phyloP scores from a whole-genome alignment of 495 filamentous ascomycete genomes.

The Penicillium macrosclerotiorum region DNA sequence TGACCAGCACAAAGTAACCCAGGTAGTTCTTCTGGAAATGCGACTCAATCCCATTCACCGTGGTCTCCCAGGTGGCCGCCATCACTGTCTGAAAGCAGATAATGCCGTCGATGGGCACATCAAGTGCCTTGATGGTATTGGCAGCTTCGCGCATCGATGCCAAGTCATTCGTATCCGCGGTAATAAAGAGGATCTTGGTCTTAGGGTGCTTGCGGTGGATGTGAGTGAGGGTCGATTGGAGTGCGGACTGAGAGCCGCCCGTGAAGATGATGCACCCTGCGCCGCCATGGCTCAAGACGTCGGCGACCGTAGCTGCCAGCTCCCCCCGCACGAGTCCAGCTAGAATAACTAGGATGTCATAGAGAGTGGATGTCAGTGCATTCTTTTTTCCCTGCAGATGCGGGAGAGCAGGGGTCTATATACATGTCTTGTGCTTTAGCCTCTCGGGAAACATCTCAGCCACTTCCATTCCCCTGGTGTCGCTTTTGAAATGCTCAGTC shows the following conservation, averaged over 20 bases:
- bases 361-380: no score
- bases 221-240: constrained; percentile 38
- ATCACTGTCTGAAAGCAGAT: constrained; percentile 18
- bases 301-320: constrained; percentile 16
- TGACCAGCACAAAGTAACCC: constrained; percentile 21
- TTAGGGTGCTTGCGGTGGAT: constrained; percentile 25
- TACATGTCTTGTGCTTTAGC: constrained; percentile 41
- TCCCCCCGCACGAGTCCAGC: constrained; percentile 13
- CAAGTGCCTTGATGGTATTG: constrained; percentile 10
- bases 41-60: constrained; percentile 19
- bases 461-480: constrained; percentile 33
- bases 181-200: constrained; percentile 21
- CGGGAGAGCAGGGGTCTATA: neutral
- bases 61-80: constrained; percentile 18
- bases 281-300: constrained; percentile 27
- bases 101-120: constrained; percentile 21
- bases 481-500: constrained; percentile 12
- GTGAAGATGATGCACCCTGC: constrained; percentile 45
- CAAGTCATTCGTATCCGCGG: constrained; percentile 14
- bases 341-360: constrained; percentile 20
- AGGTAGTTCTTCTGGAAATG: constrained; percentile 30
- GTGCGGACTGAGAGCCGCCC: constrained; percentile 35
- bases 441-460: constrained; percentile 33
- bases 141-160: constrained; percentile 17
- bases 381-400: no score